phyloP scores from a whole-genome alignment of 192 early-diverging fungal genomes.

The Irineochytrium annulatum region DNA sequence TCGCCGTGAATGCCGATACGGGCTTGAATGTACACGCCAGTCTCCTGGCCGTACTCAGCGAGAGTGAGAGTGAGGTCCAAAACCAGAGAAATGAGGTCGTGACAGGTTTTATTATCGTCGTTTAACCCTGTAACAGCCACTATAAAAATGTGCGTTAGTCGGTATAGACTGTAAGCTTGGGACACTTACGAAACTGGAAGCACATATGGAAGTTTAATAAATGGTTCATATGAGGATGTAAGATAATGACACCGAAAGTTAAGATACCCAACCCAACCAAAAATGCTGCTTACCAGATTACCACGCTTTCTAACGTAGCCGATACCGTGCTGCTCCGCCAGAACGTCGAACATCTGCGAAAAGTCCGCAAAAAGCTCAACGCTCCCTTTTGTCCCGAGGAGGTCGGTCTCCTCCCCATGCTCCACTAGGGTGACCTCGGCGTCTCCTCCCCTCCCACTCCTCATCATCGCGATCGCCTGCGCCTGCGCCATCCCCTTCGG shows the following conservation, averaged over 20 bases:
- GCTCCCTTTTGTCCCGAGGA: neutral
- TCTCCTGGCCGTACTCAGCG: slow-evolving; percentile 15
- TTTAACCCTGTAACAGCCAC: slow-evolving; percentile 10
- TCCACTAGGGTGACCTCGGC: no score
- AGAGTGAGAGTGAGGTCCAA: slow-evolving; percentile 17
- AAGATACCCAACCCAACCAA: no score
- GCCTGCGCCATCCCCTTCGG: slow-evolving; percentile 1
- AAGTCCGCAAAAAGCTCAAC: slow-evolving; percentile 22
- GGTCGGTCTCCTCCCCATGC: no score
- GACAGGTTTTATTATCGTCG: slow-evolving; percentile 6
- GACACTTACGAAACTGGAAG: slow-evolving; percentile 8
- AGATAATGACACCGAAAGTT: neutral
- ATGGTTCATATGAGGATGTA: neutral
- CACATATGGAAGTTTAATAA: neutral
- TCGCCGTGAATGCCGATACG: slow-evolving; percentile 19
- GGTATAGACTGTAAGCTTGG: neutral
- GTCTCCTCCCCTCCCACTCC: neutral
- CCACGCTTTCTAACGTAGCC: slow-evolving; percentile 1
- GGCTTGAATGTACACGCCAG: slow-evolving; percentile 8
- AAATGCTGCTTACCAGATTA: slow-evolving; percentile 4
- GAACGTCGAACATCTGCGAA: slow-evolving; percentile 22
- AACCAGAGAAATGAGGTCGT: slow-evolving; percentile 12
- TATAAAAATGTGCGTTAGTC: neutral
- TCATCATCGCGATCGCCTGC: slow-evolving; percentile 2
- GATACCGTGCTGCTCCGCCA: slow-evolving; percentile 10